Base-by-base conservation (phyloP, 2,329 filamentous ascomycete genomes). In the Xylariales sp. region DNA sequence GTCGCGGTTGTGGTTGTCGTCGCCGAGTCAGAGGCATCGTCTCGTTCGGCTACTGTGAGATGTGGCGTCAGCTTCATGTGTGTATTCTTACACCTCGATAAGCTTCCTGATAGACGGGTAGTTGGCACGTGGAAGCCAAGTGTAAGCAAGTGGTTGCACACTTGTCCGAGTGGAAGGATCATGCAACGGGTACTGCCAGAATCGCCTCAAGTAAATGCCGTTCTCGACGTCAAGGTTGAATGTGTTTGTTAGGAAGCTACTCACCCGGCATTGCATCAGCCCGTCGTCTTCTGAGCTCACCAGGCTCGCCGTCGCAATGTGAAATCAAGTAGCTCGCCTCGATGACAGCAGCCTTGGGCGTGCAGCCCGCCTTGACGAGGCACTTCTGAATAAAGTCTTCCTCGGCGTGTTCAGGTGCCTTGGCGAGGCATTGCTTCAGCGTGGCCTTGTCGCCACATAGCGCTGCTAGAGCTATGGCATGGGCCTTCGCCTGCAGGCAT, bases 401-500 rank as follows among this genome's bases (percentile, higher is more conserved):
- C 34, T 54, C 50, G 43, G 61, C 49, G 47, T 55, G 46, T 40
- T 51, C 37, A 11, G 61, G 46, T 21, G 64, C 58, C 24, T 53
- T 47, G 8, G 51, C 45, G 37, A 78, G 59, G 56, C 73, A 78
- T 51, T 59, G 44, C 38, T 58, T 54, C 47, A 76, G 60, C 28
- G 64, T 59, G 42, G 56, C 59, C 43, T 55, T 53, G 51, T 71
- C 55, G 34, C 69, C 71, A 55, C 73, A 76, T 40, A 60, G 59
- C 11, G 70, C 60, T 28, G 58, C 55, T 12, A 43, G 47, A 34
- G 69, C 65, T 36, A 76, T 60, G 37, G 65, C 58, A 18, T 47
- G 41, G 46, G 64, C 60, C 47, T 65, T 57, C 39, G 55, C 46
- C 37, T 56, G 54, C 40, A 76, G 53, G 52, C 72, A 74, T 51